These are phyloP conservation scores for Lichina pygmaea DNA, from an alignment of 495 filamentous ascomycete genomes.

Conservation along the genomic window DNA sequence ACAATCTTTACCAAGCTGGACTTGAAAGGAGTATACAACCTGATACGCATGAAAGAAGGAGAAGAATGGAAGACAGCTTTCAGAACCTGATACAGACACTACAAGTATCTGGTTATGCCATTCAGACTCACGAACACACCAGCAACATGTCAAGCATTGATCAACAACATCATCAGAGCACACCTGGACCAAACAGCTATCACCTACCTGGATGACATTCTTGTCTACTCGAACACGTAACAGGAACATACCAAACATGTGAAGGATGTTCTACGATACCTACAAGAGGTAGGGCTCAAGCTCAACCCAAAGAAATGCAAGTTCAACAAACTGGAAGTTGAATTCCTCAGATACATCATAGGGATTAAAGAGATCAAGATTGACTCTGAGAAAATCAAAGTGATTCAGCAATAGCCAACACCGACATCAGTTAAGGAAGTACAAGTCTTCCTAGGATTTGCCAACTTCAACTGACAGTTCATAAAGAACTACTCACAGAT, in stretches of 20 bases:
- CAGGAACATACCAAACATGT: not conserved
- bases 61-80: slow-evolving; percentile 9
- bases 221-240: not conserved
- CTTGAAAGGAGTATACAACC: slow-evolving; percentile 1
- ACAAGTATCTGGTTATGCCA: slow-evolving; percentile 4
- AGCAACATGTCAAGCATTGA: not conserved
- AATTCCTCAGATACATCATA: slow-evolving; percentile 7
- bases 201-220: not conserved
- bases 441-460: slow-evolving; percentile 7
- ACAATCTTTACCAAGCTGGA: slow-evolving; percentile 3
- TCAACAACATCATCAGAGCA: not conserved
- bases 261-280: not conserved
- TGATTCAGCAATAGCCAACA: slow-evolving; percentile 5
- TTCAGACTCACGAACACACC: slow-evolving; percentile 5
- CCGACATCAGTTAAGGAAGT: slow-evolving; percentile 5
- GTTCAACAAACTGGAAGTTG: not conserved
- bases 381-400: slow-evolving; percentile 2
- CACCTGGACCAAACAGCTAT: not conserved
- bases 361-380: slow-evolving; percentile 1
- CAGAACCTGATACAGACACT: slow-evolving; percentile 3
- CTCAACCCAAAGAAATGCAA: not conserved
- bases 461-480: slow-evolving; percentile 8
- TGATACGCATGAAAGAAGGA: not conserved
- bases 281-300: not conserved
- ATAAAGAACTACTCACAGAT: slow-evolving; percentile 3